Percentiles rank a stretch among this genome's conserved stretches.
phyloP scores from a whole-genome alignment of 768 basidiomycete species.

The Mycena galopus region DNA sequence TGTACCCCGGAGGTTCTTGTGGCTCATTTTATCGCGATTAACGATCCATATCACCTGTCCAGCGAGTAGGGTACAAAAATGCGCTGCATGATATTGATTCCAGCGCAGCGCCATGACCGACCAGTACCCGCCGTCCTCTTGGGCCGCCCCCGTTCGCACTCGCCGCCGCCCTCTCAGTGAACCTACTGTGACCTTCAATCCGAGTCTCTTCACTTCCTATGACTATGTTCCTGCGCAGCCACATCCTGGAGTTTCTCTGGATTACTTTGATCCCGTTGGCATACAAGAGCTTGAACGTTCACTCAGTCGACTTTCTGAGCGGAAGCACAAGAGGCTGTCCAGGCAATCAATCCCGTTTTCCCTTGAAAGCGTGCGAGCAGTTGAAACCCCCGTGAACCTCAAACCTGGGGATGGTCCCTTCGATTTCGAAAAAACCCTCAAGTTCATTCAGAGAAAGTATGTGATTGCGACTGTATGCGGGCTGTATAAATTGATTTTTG shows the following conservation, averaged over 20 bases:
- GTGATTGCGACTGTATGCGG: constrained; percentile 7
- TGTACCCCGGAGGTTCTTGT: too few species aligned
- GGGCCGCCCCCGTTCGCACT: too few species aligned
- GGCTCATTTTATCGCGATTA: too few species aligned
- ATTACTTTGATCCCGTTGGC: constrained; percentile 62
- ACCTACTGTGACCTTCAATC: neutral
- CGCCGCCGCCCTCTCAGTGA: neutral
- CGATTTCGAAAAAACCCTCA: constrained; percentile 47
- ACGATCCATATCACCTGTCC: too few species aligned
- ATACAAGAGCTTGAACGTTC: constrained; percentile 47
- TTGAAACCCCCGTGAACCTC: constrained; percentile 38
- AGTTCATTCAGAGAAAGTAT: constrained; percentile 42
- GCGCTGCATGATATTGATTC: neutral
- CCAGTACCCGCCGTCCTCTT: neutral
- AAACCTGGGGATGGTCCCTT: constrained; percentile 43
- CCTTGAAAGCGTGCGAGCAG: neutral
- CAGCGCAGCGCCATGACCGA: neutral
- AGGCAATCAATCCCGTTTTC: neutral
- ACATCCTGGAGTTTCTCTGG: constrained; percentile 48
- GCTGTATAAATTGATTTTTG: neutral
- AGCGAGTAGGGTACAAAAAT: constrained; percentile 18
- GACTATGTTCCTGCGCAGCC: too few species aligned
- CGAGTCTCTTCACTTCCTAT: neutral
- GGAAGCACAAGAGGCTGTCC: neutral
- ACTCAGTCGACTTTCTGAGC: constrained; percentile 34